Conservation (phyloP, 2,329 filamentous ascomycete species). For the Aspergillus flavus region DNA sequence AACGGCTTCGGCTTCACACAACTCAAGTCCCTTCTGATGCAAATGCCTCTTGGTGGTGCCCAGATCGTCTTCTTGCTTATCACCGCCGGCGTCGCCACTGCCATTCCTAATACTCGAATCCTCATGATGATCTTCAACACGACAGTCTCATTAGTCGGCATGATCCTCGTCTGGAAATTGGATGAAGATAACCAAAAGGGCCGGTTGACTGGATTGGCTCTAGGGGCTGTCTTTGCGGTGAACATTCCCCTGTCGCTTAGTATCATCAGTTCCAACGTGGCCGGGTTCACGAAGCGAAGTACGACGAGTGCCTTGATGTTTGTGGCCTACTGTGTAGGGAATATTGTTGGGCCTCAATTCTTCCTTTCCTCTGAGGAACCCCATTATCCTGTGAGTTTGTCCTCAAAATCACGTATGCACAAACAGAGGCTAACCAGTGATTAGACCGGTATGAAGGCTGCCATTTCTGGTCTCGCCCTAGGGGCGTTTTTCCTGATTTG, state of each 20-base stretch:
- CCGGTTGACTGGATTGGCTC: conserved; percentile 32
- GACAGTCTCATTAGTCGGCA: conserved; percentile 32
- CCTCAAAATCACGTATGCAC: background rate
- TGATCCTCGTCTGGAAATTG: conserved; percentile 36
- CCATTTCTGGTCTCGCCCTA: conserved; percentile 32
- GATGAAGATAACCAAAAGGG: conserved; percentile 27
- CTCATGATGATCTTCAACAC: conserved; percentile 39
- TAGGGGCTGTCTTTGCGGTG: conserved; percentile 36
- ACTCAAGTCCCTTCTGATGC: conserved; percentile 37
- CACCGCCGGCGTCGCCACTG: conserved; percentile 31
- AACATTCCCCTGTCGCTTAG: conserved; percentile 41
- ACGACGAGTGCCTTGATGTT: conserved; percentile 51
- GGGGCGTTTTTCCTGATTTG: conserved; percentile 34
- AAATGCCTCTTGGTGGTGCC: conserved; percentile 39
- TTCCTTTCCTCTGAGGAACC: conserved; percentile 37
- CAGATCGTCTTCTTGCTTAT: conserved; percentile 38
- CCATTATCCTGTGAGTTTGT: conserved; percentile 28
- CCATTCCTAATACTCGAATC: conserved; percentile 31
- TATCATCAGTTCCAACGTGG: conserved; percentile 39
- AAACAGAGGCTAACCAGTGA: background rate
- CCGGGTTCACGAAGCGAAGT: conserved; percentile 40
- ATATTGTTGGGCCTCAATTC: conserved; percentile 39
- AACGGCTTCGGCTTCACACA: conserved; percentile 43
- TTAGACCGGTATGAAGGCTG: conserved; percentile 38
- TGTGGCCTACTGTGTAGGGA: conserved; percentile 43